phyloP scores from a whole-genome alignment of 331 rosid genomes.

The Erythrophleum ivorense region DNA sequence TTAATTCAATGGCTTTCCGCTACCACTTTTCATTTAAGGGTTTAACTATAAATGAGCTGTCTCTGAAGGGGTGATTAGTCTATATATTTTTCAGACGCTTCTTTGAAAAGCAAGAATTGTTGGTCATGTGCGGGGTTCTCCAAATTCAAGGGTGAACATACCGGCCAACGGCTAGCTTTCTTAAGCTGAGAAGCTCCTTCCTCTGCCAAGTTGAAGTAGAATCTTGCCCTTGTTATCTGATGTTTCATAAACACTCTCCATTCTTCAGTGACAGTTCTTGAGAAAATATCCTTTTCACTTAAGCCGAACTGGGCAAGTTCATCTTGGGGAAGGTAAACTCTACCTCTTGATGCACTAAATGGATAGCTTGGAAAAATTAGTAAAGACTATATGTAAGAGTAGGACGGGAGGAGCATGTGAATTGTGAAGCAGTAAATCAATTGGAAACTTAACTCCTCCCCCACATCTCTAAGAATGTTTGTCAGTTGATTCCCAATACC shows the following conservation, averaged over 20 bases:
- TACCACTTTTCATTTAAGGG: background rate
- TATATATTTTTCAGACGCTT: background rate
- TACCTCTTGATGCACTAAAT: conserved; percentile 81
- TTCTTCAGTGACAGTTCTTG: conserved; percentile 60
- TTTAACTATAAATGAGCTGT: background rate
- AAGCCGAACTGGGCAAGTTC: conserved; percentile 84
- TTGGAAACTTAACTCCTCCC: conserved; percentile 75
- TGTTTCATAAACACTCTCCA: conserved; percentile 89
- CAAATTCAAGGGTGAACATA: conserved; percentile 28
- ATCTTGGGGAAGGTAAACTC: conserved; percentile 91
- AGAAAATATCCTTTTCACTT: conserved; percentile 63
- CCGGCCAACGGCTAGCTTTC: conserved; percentile 93
- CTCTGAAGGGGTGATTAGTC: background rate
- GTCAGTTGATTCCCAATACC: conserved; percentile 91
- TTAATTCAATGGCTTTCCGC: background rate
- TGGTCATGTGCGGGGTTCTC: background rate
- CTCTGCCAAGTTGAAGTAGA: conserved; percentile 73
- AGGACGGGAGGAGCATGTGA: background rate
- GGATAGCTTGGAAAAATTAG: background rate
- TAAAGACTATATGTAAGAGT: too few species aligned
- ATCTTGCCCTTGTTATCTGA: conserved; percentile 80
- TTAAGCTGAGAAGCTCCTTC: conserved; percentile 88
- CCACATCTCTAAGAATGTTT: conserved; percentile 92
- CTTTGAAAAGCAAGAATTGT: background rate
- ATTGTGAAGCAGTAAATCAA: background rate